A percentile compares a stretch with the other conserved stretches of the same genome.
Evolutionary conservation across 257 asterid genomes (phyloP).

Genomic region (Henckelia pumila): DNA sequence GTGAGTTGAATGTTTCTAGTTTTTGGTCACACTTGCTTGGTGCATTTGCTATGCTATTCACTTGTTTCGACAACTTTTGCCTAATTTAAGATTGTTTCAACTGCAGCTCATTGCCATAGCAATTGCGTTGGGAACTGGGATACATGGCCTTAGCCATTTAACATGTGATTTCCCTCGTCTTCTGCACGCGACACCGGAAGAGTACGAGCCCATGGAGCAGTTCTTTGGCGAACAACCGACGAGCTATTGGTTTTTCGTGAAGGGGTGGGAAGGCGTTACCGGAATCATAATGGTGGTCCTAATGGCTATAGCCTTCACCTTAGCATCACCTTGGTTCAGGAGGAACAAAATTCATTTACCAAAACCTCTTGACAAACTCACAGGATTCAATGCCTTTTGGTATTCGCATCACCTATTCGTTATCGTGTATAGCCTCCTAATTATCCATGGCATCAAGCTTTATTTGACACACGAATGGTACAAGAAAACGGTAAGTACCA

Average conservation of each 20-base stretch:
- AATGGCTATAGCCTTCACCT: slow-evolving; percentile 83
- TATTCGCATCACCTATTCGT: slow-evolving; percentile 58
- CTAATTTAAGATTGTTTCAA: neutral
- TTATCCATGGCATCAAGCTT: slow-evolving; percentile 55
- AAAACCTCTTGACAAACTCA: slow-evolving; percentile 42
- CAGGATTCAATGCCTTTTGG: slow-evolving; percentile 76
- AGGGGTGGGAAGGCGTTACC: slow-evolving; percentile 79
- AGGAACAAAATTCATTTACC: slow-evolving; percentile 45
- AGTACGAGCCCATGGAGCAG: slow-evolving; percentile 50
- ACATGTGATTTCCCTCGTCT: slow-evolving; percentile 86
- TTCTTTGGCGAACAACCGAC: slow-evolving; percentile 68
- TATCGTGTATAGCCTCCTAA: slow-evolving; percentile 45
- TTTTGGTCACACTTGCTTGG: neutral
- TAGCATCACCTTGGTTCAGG: slow-evolving; percentile 83
- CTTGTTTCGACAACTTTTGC: neutral
- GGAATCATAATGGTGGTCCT: slow-evolving; percentile 81
- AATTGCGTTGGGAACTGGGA: slow-evolving; percentile 66
- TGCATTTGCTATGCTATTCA: neutral
- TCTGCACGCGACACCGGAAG: slow-evolving; percentile 44
- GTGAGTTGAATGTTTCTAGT: slow-evolving; percentile 29
- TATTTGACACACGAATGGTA: slow-evolving; percentile 52
- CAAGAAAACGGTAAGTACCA: slow-evolving; percentile 51
- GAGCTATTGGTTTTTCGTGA: slow-evolving; percentile 69
- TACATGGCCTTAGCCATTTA: slow-evolving; percentile 70
- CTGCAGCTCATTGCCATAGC: slow-evolving; percentile 73